phyloP scores from a whole-genome alignment of 2,329 filamentous ascomycete species.

The Monosporascus sp. region DNA sequence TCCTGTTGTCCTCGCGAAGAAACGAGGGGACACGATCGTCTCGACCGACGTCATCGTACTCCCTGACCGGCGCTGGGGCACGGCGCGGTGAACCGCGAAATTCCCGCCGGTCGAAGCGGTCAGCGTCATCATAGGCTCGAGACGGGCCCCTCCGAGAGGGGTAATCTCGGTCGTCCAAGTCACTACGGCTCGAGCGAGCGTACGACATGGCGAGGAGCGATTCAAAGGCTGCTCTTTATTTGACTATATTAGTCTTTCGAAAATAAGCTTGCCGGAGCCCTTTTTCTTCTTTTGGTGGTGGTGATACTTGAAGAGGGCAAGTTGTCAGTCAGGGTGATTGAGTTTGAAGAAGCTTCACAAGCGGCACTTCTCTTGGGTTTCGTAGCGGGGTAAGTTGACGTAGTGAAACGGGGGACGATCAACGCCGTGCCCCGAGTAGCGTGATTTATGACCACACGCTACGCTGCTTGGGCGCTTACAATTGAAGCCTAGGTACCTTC shows the following conservation, averaged over 20 bases:
- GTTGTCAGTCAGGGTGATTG: not conserved
- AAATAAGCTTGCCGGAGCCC: not conserved
- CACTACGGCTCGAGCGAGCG: constrained; percentile 19
- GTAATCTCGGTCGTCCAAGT: constrained; percentile 43
- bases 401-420: not conserved
- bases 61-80: constrained; percentile 23
- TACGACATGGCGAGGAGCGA: not conserved
- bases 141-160: constrained; percentile 17
- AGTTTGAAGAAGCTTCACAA: not conserved
- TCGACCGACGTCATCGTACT: constrained; percentile 28
- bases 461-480: too few relatives aligned
- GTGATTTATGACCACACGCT: not conserved
- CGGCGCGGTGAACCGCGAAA: constrained; percentile 17
- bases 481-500: not conserved
- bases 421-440: not conserved
- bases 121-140: constrained; percentile 22
- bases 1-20: constrained; percentile 44
- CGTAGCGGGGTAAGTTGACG: not conserved
- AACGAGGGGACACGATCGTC: constrained; percentile 42
- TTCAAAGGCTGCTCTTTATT: too few relatives aligned
- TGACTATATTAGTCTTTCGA: not conserved
- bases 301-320: not conserved
- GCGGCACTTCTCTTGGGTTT: not conserved
- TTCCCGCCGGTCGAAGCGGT: constrained; percentile 18
- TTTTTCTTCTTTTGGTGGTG: not conserved